Conservation (phyloP, 148 eudicot genomes). For the Camellia granthamiana region DNA sequence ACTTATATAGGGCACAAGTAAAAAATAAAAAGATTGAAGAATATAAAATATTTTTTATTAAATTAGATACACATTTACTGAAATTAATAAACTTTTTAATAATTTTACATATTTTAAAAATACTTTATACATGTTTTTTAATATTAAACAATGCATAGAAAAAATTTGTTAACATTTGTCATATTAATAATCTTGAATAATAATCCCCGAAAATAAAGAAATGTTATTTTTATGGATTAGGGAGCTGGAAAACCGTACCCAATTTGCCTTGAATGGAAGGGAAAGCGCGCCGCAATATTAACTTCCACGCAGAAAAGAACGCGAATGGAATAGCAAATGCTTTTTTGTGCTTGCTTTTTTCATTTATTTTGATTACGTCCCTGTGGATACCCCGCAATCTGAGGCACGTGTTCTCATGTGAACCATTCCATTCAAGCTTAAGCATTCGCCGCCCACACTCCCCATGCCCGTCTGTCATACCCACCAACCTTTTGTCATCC, state of each 20-base stretch:
- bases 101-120: no score
- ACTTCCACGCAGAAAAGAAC: background rate
- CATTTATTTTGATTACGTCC: conserved; percentile 1
- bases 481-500: conserved; percentile 24
- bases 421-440: conserved; percentile 16
- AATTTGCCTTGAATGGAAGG: background rate
- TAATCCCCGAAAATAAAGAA: no score
- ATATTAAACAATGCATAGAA: no score
- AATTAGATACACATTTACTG: no score
- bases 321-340: conserved; percentile 10
- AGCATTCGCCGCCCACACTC: conserved; percentile 30
- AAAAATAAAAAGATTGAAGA: no score
- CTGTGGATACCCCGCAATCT: conserved; percentile 11
- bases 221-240: no score
- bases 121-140: no score
- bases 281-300: conserved; percentile 22
- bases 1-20: no score
- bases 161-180: no score
- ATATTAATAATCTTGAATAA: no score
- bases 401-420: conserved; percentile 31
- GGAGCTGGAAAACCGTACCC: background rate
- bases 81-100: no score
- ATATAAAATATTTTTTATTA: no score
- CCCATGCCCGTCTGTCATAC: conserved; percentile 16
- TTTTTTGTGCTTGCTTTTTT: conserved; percentile 6